A percentile compares a stretch with the other conserved stretches of the same genome.
These are phyloP conservation scores for Mortierella sp. DNA, from an alignment of 371 early-diverging fungal genomes.

Conservation along the genomic window DNA sequence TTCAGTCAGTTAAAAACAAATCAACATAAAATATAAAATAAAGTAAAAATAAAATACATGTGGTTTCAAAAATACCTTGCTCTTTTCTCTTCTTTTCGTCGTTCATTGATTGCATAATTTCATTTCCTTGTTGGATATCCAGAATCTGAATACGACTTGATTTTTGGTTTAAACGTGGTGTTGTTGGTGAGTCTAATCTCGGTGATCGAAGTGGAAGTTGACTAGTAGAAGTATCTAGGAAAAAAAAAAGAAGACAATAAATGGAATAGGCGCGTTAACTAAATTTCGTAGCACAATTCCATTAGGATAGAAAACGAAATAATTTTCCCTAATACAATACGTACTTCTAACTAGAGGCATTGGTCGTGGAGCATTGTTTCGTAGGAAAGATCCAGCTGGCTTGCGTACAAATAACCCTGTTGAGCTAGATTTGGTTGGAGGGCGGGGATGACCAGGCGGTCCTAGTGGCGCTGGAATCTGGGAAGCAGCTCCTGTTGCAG, in stretches of 20 bases:
- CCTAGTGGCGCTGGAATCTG: not conserved
- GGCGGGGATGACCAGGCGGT: slow-evolving; percentile 37
- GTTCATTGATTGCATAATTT: slow-evolving; percentile 54
- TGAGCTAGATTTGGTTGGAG: slow-evolving; percentile 20
- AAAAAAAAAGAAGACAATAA: not conserved
- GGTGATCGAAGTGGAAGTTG: slow-evolving; percentile 46
- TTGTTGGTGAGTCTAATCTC: slow-evolving; percentile 36
- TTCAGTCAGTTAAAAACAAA: not conserved
- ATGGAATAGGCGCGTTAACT: no score
- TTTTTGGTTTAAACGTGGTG: slow-evolving; percentile 46
- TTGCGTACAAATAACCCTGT: slow-evolving; percentile 47
- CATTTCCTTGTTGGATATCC: slow-evolving; percentile 53
- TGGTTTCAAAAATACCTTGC: slow-evolving; percentile 27
- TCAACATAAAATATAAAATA: not conserved
- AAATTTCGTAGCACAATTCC: not conserved
- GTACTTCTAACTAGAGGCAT: slow-evolving; percentile 42
- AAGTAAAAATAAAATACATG: not conserved
- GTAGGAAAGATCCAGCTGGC: slow-evolving; percentile 37
- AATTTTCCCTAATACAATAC: not conserved
- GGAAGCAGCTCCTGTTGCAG: not conserved
- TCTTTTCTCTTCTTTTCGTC: slow-evolving; percentile 41
- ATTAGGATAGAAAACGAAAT: not conserved
- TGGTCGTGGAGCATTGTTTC: slow-evolving; percentile 46
- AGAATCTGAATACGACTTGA: slow-evolving; percentile 46
- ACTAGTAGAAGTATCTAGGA: slow-evolving; percentile 27